Conservation (phyloP, 2,329 filamentous ascomycete genomes). For the Macrophomina pseudophaseolina region DNA sequence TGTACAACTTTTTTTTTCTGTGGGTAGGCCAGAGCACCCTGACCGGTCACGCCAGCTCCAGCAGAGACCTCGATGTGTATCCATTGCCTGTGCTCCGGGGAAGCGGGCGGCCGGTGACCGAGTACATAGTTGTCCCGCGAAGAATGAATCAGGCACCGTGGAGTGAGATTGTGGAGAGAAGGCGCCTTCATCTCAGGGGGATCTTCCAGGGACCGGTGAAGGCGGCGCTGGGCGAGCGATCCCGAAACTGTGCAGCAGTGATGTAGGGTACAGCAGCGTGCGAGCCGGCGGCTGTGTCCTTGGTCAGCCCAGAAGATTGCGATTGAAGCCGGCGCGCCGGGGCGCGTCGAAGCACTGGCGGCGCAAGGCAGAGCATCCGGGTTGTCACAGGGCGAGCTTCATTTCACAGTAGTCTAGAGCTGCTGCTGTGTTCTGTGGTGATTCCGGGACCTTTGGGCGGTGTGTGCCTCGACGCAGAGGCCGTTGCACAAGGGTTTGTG, state of each 20-base stretch:
- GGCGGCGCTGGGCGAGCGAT: not conserved
- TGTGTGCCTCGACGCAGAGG: slow-evolving; percentile 22
- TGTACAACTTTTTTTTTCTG: slow-evolving; percentile 20
- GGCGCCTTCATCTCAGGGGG: slow-evolving; percentile 15
- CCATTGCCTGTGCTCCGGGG: slow-evolving; percentile 20
- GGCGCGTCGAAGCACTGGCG: not conserved
- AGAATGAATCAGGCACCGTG: slow-evolving; percentile 12
- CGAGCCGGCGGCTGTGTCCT: not conserved
- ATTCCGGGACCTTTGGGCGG: slow-evolving; percentile 7
- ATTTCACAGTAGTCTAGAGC: not conserved
- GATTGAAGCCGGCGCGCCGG: not conserved
- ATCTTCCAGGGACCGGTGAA: slow-evolving; percentile 23
- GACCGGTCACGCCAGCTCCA: slow-evolving; percentile 14
- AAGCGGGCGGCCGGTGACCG: slow-evolving; percentile 7
- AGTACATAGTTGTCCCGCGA: slow-evolving; percentile 16
- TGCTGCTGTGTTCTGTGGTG: slow-evolving; percentile 2
- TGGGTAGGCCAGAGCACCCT: slow-evolving; percentile 10
- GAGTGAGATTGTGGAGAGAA: slow-evolving; percentile 21
- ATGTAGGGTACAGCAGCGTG: not conserved
- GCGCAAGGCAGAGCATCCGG: not conserved
- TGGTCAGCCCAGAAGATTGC: slow-evolving; percentile 1
- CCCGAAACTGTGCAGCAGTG: not conserved
- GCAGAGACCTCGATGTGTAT: slow-evolving; percentile 1
- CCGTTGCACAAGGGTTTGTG: slow-evolving; percentile 23
- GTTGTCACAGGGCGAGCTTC: not conserved